phyloP scores from a whole-genome alignment of 1,139 yeast species.

The Pichia sp. region DNA sequence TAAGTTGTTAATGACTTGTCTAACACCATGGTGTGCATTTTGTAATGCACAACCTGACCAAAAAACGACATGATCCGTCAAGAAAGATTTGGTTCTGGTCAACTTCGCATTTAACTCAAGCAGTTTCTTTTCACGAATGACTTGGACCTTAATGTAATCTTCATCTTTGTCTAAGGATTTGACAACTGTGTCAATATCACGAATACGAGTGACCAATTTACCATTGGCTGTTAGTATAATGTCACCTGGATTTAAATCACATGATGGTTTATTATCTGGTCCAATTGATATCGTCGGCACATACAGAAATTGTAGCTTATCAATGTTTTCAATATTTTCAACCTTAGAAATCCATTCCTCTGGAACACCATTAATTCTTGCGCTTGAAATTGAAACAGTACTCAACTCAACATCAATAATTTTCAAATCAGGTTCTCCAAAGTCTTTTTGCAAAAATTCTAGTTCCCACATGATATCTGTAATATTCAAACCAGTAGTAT shows the following conservation, averaged over 20 bases:
- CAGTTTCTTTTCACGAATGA: conserved; percentile 54
- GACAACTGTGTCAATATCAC: conserved; percentile 54
- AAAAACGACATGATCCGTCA: conserved; percentile 58
- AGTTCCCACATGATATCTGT: conserved; percentile 56
- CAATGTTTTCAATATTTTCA: conserved; percentile 47
- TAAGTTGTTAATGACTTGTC: conserved; percentile 65
- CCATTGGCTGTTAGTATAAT: conserved; percentile 65
- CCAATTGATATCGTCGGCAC: conserved; percentile 52
- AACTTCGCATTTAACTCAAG: conserved; percentile 58
- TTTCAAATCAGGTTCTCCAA: conserved; percentile 40
- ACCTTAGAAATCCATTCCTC: conserved; percentile 71
- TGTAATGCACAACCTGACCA: conserved; percentile 80
- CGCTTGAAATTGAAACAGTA: conserved; percentile 61
- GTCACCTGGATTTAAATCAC: conserved; percentile 52
- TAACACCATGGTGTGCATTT: conserved; percentile 60
- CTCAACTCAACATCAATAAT: conserved; percentile 76
- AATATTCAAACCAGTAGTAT: conserved; percentile 75
- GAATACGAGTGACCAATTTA: conserved; percentile 51
- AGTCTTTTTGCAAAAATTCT: conserved; percentile 40
- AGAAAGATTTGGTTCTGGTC: conserved; percentile 43
- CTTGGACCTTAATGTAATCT: conserved; percentile 44
- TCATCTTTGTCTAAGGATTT: conserved; percentile 21
- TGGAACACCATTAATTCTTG: conserved; percentile 79
- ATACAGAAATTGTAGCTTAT: conserved; percentile 63
- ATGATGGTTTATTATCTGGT: conserved; percentile 19